Percentiles rank a stretch among this genome's conserved stretches.
phyloP scores from a whole-genome alignment of 75 land plant genomes.

The Pinus taeda region DNA sequence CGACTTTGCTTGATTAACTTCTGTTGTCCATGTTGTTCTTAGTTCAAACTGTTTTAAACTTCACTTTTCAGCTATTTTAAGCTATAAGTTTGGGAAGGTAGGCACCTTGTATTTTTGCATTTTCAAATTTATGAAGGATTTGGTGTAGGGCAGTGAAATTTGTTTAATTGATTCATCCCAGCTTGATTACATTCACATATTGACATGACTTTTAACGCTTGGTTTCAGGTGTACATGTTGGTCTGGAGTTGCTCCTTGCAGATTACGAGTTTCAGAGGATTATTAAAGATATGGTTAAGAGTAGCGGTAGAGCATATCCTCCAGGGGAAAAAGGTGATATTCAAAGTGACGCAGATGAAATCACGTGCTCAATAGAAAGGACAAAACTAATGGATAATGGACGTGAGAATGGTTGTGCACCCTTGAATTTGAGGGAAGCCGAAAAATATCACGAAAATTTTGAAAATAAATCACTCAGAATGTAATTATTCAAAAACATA shows the following conservation, averaged over 20 bases:
- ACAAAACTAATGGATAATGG: too few relatives aligned
- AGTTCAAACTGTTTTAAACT: neutral
- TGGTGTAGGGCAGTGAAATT: neutral
- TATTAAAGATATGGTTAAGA: constrained; percentile 44
- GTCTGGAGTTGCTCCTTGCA: constrained; percentile 61
- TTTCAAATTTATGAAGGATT: neutral
- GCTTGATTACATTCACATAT: neutral
- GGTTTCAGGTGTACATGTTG: constrained; percentile 79
- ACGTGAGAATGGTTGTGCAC: too few relatives aligned
- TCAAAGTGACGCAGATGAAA: too few relatives aligned
- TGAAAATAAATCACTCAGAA: too few relatives aligned
- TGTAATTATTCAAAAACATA: too few relatives aligned
- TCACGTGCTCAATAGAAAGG: too few relatives aligned
- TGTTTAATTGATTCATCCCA: neutral
- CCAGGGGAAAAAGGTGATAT: neutral
- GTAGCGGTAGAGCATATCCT: constrained; percentile 76
- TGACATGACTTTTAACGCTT: neutral
- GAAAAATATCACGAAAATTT: too few relatives aligned
- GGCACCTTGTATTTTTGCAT: neutral
- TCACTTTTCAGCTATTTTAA: constrained; percentile 3
- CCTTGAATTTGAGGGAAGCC: too few relatives aligned
- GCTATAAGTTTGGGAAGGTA: neutral
- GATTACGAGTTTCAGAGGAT: constrained; percentile 52
- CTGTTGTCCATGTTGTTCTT: too few relatives aligned
- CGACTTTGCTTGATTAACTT: neutral